Evolutionary conservation across 1,139 yeast species (phyloP), one percentile per base, ranked within the genome.

Genomic region (Candida mesenterica): DNA sequence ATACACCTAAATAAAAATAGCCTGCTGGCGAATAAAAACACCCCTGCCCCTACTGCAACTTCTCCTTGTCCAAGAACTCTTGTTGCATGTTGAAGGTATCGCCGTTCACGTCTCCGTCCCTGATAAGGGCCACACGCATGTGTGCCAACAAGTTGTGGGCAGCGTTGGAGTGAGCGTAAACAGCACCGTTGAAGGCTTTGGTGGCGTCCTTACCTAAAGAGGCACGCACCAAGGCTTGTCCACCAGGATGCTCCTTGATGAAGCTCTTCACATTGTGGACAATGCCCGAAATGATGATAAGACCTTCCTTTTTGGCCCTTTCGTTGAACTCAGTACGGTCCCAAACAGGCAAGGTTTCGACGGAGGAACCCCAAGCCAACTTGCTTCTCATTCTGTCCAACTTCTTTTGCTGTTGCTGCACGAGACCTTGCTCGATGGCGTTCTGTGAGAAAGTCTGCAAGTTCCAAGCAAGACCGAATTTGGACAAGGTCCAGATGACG

Each of bases 151-250:
- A 69, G 67, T 92, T 92, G 68, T 92, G 97, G 31, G 97, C 98
- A 45, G 98, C 98, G 56, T 90, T 92, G 31, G 97, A 87, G 66
- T 92, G 98, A 36, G 87, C 82, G 62, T 92, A 92, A 30, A 92
- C 98, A 55, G 96, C 97, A 55, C 98, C 98, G 61, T 89, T 89
- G 75, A 92, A 92, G 3, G 96, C 97, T 54, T 87, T 86, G 27
- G 97, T 89, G 34, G 96, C 97, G 62, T 92, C 98, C 66, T 88
- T 90, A 56, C 97, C 97, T 47, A 84, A 70, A 7, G 96, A 89
- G 27, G 95, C 85, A 57, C 79, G 74, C 47, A 92, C 72, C 50
- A 92, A 75, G 34, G 95, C 88, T 60, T 80, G 83, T 50, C 99
- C 99, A 75, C 99, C 99, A 43, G 99, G 99, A 65, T 92, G 99